Conservation (phyloP, 208 protist genomes). For the Crithidia acanthocephali region DNA sequence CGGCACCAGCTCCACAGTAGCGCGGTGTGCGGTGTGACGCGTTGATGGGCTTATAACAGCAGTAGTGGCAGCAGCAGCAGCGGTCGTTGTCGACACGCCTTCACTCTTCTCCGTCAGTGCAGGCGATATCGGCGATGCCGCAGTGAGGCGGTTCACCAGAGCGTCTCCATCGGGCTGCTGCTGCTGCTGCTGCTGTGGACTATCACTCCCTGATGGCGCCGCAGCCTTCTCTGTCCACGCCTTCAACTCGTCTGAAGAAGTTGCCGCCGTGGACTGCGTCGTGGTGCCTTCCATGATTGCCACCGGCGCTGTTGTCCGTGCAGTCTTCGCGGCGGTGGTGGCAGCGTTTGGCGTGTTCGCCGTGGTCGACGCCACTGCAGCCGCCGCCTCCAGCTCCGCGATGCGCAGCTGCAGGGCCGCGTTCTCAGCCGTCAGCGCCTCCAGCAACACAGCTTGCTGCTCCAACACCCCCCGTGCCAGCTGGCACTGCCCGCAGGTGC, state of each 20-base stretch:
- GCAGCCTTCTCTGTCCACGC: background rate
- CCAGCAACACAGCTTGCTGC: conserved; percentile 21
- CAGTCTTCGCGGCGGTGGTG: too few relatives aligned
- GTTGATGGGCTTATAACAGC: background rate
- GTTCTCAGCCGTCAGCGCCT: conserved; percentile 9
- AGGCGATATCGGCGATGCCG: background rate
- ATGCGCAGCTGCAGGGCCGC: conserved; percentile 3
- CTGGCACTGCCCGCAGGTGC: conserved; percentile 7
- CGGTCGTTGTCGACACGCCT: too few relatives aligned
- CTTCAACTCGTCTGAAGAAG: background rate
- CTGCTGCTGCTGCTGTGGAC: background rate
- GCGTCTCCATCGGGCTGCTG: background rate
- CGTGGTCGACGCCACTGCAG: background rate
- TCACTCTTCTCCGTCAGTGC: background rate
- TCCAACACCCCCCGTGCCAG: conserved; percentile 7
- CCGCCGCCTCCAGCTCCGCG: conserved; percentile 11
- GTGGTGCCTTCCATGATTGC: too few relatives aligned
- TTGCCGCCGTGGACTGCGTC: too few relatives aligned
- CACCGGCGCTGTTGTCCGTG: too few relatives aligned
- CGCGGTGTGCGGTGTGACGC: background rate
- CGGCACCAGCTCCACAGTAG: conserved; percentile 20
- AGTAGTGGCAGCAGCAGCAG: background rate
- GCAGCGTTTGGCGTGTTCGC: background rate
- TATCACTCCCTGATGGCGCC: background rate
- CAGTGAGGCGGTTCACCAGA: background rate